These are phyloP conservation scores for Candida neerlandica DNA, from an alignment of 1,139 yeast species.

Conservation along the genomic window DNA sequence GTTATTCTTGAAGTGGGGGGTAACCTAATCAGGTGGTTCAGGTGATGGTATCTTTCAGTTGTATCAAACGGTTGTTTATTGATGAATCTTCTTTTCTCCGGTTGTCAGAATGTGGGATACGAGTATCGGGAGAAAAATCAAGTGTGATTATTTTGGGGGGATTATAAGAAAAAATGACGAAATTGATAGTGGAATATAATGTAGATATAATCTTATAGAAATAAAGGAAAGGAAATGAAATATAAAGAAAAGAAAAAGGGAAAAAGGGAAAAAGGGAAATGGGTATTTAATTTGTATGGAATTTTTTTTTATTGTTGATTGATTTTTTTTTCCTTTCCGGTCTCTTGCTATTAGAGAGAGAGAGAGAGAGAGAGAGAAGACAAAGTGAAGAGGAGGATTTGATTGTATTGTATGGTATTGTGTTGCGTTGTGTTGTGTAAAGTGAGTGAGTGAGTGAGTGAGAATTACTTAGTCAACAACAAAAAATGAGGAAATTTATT, in stretches of 20 bases:
- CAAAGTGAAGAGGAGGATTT: neutral
- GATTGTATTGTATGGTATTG: neutral
- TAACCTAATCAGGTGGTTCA: neutral
- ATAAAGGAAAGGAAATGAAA: neutral
- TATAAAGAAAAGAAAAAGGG: neutral
- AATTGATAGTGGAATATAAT: neutral
- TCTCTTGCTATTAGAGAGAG: neutral
- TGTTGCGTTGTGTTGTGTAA: neutral
- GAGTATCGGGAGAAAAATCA: conserved; percentile 1
- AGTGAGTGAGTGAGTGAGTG: neutral
- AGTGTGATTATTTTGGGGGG: neutral
- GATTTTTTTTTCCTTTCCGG: neutral
- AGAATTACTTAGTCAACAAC: neutral
- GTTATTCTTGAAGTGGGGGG: neutral
- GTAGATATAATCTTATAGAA: neutral
- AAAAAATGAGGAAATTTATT: conserved; percentile 1
- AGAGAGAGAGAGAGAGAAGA: neutral
- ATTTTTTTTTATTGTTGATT: conserved; percentile 2
- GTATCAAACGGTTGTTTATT: neutral
- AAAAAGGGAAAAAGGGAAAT: neutral
- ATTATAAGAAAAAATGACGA: neutral
- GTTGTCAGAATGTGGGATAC: conserved; percentile 1
- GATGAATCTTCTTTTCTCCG: neutral
- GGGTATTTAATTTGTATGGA: neutral
- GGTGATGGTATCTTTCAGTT: neutral